These are phyloP conservation scores for Annona cherimola DNA, from an alignment of 164 flowering plant species.

Conservation along the genomic window DNA sequence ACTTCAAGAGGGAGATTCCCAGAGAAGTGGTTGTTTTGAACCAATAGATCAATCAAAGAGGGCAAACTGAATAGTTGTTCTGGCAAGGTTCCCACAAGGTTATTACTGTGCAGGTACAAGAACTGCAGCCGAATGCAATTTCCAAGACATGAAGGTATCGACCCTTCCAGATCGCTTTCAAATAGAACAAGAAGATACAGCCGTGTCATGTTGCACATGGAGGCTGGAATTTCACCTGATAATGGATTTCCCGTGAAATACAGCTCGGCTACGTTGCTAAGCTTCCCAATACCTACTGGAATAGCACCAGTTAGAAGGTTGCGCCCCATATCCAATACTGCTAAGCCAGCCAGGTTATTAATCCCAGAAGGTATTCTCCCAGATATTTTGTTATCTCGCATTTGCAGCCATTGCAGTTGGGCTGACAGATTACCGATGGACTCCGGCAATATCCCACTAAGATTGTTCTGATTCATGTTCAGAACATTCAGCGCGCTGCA, in stretches of 20 bases:
- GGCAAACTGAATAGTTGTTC: not conserved
- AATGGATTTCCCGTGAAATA: not conserved
- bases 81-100: slow-evolving; percentile 15
- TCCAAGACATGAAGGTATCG: slow-evolving; percentile 8
- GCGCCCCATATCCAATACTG: slow-evolving; percentile 8
- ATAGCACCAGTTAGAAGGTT: not conserved
- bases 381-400: slow-evolving; percentile 21
- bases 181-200: not conserved
- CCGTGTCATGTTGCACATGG: not conserved
- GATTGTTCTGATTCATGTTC: slow-evolving; percentile 12
- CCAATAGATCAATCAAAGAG: slow-evolving; percentile 8
- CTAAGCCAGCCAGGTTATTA: slow-evolving; percentile 21
- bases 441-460: slow-evolving; percentile 13
- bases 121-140: slow-evolving; percentile 2
- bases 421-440: slow-evolving; percentile 26
- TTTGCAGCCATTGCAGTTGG: not conserved
- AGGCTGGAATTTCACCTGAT: slow-evolving; percentile 1
- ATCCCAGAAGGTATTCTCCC: slow-evolving; percentile 35
- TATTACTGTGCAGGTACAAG: slow-evolving; percentile 8
- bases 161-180: slow-evolving; percentile 1
- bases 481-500: slow-evolving; percentile 21
- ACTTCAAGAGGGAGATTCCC: slow-evolving; percentile 20
- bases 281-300: not conserved
- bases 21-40: slow-evolving; percentile 9
- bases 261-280: not conserved